Conservation (phyloP, 2,329 filamentous ascomycete species). For the Colletotrichum musicola region DNA sequence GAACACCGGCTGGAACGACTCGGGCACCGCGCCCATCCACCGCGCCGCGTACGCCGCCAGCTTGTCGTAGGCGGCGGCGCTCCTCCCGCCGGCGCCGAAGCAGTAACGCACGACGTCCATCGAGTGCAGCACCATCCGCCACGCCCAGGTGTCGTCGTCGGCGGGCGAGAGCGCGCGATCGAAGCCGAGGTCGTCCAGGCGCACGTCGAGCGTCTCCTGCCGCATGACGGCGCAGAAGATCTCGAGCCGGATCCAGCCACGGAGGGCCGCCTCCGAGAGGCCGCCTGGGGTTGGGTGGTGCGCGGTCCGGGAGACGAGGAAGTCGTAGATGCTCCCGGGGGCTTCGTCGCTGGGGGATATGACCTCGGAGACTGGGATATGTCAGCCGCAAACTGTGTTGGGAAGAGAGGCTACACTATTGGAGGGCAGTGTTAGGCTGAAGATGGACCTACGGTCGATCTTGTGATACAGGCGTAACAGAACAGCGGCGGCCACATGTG, state of each 20-base stretch:
- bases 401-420: too few relatives aligned
- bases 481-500: constrained; percentile 8
- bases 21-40: constrained; percentile 44
- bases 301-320: not conserved
- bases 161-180: constrained; percentile 11
- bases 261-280: constrained; percentile 2
- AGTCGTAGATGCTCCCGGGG: constrained; percentile 3
- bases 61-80: constrained; percentile 38
- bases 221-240: constrained; percentile 20
- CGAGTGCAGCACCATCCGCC: constrained; percentile 43
- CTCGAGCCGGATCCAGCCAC: constrained; percentile 9
- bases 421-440: too few relatives aligned
- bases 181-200: not conserved
- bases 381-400: not conserved
- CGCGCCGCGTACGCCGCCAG: constrained; percentile 40
- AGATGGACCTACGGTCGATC: not conserved
- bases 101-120: constrained; percentile 44
- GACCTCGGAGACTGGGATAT: not conserved
- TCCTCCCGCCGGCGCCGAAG: constrained; percentile 41
- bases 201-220: not conserved
- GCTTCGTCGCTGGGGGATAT: not conserved
- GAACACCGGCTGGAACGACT: constrained; percentile 44
- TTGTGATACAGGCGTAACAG: constrained; percentile 11
- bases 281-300: not conserved
- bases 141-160: constrained; percentile 30